A percentile compares a stretch with the other conserved stretches of the same genome.
Conservation (phyloP, 2,329 filamentous ascomycete species). For the Plectosphaerella plurivora region DNA sequence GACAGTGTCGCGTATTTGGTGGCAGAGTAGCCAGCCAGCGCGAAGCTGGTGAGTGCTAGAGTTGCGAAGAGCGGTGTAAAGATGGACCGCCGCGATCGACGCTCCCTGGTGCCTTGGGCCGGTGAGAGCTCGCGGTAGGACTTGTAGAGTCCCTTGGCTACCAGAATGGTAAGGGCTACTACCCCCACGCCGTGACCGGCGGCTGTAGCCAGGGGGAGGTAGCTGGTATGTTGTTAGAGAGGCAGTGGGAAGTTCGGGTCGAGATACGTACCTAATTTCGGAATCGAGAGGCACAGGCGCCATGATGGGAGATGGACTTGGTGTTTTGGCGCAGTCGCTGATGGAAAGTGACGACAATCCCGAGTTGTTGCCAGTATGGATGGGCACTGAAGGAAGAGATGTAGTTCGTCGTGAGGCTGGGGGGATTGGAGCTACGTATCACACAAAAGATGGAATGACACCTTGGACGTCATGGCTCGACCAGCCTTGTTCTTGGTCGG, state of each 20-base stretch:
- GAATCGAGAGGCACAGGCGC: constrained; percentile 18
- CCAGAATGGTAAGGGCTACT: constrained; percentile 12
- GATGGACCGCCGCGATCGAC: constrained; percentile 19
- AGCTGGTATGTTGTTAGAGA: constrained; percentile 10
- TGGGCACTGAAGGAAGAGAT: neutral
- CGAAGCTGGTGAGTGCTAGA: constrained; percentile 41
- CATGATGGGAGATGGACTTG: constrained; percentile 11
- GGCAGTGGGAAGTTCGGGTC: neutral
- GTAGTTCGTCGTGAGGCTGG: neutral
- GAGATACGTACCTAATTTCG: constrained; percentile 12
- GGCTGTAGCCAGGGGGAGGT: constrained; percentile 10
- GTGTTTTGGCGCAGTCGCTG: neutral
- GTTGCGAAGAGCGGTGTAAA: constrained; percentile 32
- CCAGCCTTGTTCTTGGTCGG: neutral
- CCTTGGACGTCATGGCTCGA: neutral
- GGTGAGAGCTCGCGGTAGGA: constrained; percentile 22
- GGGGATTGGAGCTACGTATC: neutral
- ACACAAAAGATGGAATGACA: neutral
- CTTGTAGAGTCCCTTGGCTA: constrained; percentile 16
- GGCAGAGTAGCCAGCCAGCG: constrained; percentile 36
- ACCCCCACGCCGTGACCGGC: constrained; percentile 14
- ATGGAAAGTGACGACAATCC: neutral
- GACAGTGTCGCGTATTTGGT: constrained; percentile 38
- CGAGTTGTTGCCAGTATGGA: neutral
- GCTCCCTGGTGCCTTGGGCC: constrained; percentile 28